Percentiles rank a stretch among this genome's conserved stretches.
Conservation (phyloP, 225 moss, liverwort and hornwort genomes). For the Rhytidiadelphus loreus region DNA sequence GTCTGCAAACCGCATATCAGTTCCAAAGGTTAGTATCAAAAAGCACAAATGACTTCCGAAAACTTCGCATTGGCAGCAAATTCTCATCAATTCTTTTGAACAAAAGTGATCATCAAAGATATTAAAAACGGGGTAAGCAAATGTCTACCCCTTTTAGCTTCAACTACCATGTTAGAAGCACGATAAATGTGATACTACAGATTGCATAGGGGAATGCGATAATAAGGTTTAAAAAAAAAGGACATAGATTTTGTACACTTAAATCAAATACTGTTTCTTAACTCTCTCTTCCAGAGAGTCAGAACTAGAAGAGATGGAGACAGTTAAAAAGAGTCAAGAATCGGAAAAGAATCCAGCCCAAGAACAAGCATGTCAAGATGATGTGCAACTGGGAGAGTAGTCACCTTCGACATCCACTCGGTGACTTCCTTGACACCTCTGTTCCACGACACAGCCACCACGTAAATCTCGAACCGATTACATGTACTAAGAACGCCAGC, state of each 20-base stretch:
- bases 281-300: neutral
- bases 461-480: constrained; percentile 59
- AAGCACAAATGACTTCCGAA: neutral
- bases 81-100: neutral
- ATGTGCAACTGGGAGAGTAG: neutral
- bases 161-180: neutral
- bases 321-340: neutral
- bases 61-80: neutral
- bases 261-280: neutral
- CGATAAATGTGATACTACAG: no score
- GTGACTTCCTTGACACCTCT: constrained; percentile 59
- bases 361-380: neutral
- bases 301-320: neutral
- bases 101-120: neutral
- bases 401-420: constrained; percentile 70
- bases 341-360: neutral
- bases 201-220: no score
- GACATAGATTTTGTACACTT: neutral
- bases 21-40: neutral
- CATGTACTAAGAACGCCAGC: constrained; percentile 57
- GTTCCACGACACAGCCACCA: constrained; percentile 60
- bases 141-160: neutral
- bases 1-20: constrained; percentile 20
- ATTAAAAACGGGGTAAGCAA: no score
- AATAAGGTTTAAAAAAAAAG: neutral